phyloP scores from a whole-genome alignment of 805 yeast genomes.

The Priceomyces fermenticarens region DNA sequence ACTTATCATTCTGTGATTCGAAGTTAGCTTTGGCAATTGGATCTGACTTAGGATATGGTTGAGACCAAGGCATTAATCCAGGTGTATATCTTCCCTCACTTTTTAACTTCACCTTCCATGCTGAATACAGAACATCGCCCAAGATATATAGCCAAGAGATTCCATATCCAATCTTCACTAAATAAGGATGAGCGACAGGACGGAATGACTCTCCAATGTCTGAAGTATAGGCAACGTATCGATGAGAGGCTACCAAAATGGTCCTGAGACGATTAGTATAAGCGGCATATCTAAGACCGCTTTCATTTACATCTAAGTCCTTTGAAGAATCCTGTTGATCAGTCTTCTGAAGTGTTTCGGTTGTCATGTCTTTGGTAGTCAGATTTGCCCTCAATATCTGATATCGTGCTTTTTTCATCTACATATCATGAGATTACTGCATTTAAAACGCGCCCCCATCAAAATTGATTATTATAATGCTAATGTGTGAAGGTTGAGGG shows the following conservation, averaged over 20 bases:
- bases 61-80: slow-evolving; percentile 68
- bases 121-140: slow-evolving; percentile 71
- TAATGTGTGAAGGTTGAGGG: too few relatives aligned
- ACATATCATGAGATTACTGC: too few relatives aligned
- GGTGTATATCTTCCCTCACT: slow-evolving; percentile 61
- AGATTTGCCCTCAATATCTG: too few relatives aligned
- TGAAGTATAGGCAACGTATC: slow-evolving; percentile 83
- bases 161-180: slow-evolving; percentile 68
- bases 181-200: slow-evolving; percentile 68
- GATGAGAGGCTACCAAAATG: slow-evolving; percentile 66
- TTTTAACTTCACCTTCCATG: slow-evolving; percentile 68
- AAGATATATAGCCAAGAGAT: slow-evolving; percentile 72
- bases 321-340: slow-evolving; percentile 2
- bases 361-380: neutral
- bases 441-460: too few relatives aligned
- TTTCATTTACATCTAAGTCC: slow-evolving; percentile 12
- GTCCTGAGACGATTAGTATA: slow-evolving; percentile 75
- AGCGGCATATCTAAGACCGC: slow-evolving; percentile 68
- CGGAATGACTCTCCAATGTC: slow-evolving; percentile 86
- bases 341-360: neutral
- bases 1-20: slow-evolving; percentile 14
- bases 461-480: too few relatives aligned
- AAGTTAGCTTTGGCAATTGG: slow-evolving; percentile 35
- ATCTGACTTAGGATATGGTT: slow-evolving; percentile 40
- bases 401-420: too few relatives aligned